phyloP scores from a whole-genome alignment of 768 basidiomycete species.

The Boletus insuetus region DNA sequence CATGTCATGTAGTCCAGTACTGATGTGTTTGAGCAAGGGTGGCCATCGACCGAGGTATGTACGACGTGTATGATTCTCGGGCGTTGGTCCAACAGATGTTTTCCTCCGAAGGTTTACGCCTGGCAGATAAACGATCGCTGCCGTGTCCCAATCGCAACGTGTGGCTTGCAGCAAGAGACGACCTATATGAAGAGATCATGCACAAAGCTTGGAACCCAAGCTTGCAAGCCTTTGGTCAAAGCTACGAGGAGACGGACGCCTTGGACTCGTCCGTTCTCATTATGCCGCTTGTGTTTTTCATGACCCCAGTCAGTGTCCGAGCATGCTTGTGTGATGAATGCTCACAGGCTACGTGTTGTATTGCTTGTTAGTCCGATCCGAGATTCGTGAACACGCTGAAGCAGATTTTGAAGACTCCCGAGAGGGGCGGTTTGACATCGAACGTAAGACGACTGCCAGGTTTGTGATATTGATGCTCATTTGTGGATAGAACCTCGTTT shows the following conservation, averaged over 20 bases:
- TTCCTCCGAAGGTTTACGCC: constrained; percentile 59
- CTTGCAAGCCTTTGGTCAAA: constrained; percentile 74
- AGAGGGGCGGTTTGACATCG: constrained; percentile 87
- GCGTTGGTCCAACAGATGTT: not conserved
- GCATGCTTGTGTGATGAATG: not conserved
- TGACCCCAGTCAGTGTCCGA: constrained; percentile 57
- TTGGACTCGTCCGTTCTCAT: constrained; percentile 88
- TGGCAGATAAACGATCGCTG: constrained; percentile 92
- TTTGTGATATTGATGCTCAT: constrained; percentile 4
- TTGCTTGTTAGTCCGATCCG: constrained; percentile 64
- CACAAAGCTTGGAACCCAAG: constrained; percentile 79
- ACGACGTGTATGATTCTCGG: not conserved
- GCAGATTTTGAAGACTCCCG: constrained; percentile 80
- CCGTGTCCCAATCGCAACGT: constrained; percentile 71
- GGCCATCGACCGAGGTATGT: constrained; percentile 81
- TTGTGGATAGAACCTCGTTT: constrained; percentile 67
- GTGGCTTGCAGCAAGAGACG: constrained; percentile 78
- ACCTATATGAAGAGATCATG: constrained; percentile 93
- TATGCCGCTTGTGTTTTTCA: constrained; percentile 93
- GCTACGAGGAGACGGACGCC: constrained; percentile 81
- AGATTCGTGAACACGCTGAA: constrained; percentile 85
- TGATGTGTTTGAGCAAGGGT: constrained; percentile 56
- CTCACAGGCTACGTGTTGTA: not conserved
- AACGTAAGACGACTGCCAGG: constrained; percentile 46
- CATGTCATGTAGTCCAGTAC: not conserved